A percentile compares a stretch with the other conserved stretches of the same genome.
These are phyloP conservation scores for Spiraea crenata DNA, from an alignment of 331 rosid species.

Conservation along the genomic window DNA sequence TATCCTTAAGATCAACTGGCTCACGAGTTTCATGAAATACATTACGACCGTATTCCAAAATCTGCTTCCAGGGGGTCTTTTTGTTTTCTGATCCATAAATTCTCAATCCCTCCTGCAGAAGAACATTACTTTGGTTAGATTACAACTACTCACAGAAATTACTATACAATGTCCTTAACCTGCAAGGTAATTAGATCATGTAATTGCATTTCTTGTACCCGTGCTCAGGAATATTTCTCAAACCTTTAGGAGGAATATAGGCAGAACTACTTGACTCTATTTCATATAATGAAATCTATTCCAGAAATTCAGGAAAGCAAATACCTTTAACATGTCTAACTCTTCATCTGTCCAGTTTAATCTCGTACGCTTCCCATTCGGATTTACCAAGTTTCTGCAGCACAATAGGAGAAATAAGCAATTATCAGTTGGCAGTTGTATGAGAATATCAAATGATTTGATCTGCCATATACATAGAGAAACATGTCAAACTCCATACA, in stretches of 20 bases:
- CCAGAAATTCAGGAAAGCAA: conserved; percentile 1
- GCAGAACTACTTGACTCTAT: neutral
- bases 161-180: neutral
- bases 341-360: conserved; percentile 66
- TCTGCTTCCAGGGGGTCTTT: conserved; percentile 66
- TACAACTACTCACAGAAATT: neutral
- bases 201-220: neutral
- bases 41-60: conserved; percentile 58
- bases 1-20: conserved; percentile 77
- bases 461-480: neutral
- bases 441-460: neutral
- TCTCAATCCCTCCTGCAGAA: conserved; percentile 70
- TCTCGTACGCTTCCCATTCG: conserved; percentile 44
- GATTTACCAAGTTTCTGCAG: conserved; percentile 34
- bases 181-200: neutral
- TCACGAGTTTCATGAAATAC: conserved; percentile 63
- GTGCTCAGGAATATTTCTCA: neutral
- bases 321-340: conserved; percentile 68
- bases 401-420: conserved; percentile 24
- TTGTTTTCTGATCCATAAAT: conserved; percentile 26
- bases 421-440: neutral
- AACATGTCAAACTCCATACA: neutral
- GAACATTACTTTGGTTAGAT: conserved; percentile 17
- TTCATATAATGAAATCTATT: conserved; percentile 6
- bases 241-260: neutral